Conservation (phyloP, 257 asterid species). For the Capsicum rhomboideum region DNA sequence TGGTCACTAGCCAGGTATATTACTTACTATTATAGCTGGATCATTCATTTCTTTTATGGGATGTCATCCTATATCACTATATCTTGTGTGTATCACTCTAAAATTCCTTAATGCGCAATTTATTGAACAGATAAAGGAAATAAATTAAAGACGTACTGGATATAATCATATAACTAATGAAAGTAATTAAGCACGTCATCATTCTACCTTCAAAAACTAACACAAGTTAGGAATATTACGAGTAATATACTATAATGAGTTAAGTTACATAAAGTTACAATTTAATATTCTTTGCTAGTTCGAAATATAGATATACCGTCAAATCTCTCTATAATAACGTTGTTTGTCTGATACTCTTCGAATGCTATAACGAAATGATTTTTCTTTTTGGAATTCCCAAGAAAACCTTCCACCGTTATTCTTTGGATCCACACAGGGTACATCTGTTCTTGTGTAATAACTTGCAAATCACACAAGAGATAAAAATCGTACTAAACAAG, state of each 20-base stretch:
- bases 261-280: not conserved
- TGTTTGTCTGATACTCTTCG: no score
- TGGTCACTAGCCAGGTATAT: not conserved
- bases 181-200: not conserved
- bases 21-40: not conserved
- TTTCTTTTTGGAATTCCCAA: no score
- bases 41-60: not conserved
- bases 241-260: not conserved
- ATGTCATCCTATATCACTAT: not conserved
- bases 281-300: not conserved
- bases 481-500: no score
- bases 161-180: not conserved
- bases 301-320: not conserved
- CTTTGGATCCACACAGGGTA: no score
- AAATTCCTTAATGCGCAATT: slow-evolving; percentile 4
- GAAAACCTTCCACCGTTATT: no score
- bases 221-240: not conserved
- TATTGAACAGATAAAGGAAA: not conserved
- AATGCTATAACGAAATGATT: no score
- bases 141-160: not conserved
- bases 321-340: not conserved
- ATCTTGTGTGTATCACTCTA: not conserved
- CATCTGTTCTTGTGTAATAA: no score
- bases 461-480: no score
- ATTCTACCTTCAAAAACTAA: not conserved